These are phyloP conservation scores for Tripterygium wilfordii DNA, from an alignment of 177 flowering plant genomes.

Conservation along the genomic window DNA sequence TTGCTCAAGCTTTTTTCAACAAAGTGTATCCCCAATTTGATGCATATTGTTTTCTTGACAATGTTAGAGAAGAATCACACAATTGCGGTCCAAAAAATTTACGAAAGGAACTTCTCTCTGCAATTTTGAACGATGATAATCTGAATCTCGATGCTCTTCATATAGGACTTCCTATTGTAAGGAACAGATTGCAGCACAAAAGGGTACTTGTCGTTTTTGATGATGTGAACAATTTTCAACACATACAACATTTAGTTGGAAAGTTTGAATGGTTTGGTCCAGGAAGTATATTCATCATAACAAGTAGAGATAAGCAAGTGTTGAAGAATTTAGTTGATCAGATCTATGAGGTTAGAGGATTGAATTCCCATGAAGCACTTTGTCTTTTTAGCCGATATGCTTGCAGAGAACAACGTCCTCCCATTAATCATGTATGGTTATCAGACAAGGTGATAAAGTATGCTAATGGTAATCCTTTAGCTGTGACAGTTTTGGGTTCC, in stretches of 20 bases:
- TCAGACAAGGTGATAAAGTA: background rate
- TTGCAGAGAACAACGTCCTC: background rate
- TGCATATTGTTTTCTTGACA: background rate
- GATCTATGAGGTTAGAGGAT: background rate
- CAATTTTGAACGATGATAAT: background rate
- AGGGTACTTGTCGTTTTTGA: conserved; percentile 6
- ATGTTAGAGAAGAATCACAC: conserved; percentile 1
- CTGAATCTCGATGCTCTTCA: background rate
- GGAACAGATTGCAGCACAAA: background rate
- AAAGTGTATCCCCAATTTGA: background rate
- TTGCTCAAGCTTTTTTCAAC: conserved; percentile 1
- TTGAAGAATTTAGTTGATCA: background rate
- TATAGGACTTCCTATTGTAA: background rate
- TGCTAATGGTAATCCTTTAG: conserved; percentile 13
- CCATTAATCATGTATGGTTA: background rate
- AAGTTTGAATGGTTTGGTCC: background rate
- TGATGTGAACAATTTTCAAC: conserved; percentile 3
- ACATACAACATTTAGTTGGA: background rate
- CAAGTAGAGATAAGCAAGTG: conserved; percentile 4
- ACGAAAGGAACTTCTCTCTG: background rate
- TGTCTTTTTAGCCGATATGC: conserved; percentile 8
- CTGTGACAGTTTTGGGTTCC: conserved; percentile 7
- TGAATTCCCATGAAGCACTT: conserved; percentile 3
- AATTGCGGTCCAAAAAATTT: background rate
- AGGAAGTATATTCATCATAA: conserved; percentile 8